Evolutionary conservation across 345 rosid species (phyloP).

Genomic region (Acer campestre): DNA sequence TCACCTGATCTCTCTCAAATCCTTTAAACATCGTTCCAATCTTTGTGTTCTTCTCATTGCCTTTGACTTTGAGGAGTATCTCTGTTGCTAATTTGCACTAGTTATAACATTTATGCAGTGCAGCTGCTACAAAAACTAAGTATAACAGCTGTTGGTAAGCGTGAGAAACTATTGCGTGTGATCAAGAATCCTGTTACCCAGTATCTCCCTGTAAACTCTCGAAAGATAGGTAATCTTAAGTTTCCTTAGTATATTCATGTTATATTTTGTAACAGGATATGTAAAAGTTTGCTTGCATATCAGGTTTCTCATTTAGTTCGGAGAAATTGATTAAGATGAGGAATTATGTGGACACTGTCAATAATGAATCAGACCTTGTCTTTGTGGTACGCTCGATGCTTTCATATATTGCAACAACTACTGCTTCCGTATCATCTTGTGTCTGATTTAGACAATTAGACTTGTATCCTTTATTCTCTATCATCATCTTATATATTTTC

Average conservation of each 20-base stretch:
- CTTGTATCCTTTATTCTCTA: neutral
- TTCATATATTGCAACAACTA: neutral
- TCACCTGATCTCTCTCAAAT: neutral
- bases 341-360: slow-evolving; percentile 54
- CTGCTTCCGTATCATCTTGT: neutral
- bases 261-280: neutral
- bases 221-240: slow-evolving; percentile 60
- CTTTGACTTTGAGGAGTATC: neutral
- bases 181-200: slow-evolving; percentile 76
- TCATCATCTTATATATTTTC: slow-evolving; percentile 20
- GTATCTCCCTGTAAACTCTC: slow-evolving; percentile 63
- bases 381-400: slow-evolving; percentile 72
- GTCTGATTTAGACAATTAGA: neutral
- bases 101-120: slow-evolving; percentile 48
- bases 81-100: slow-evolving; percentile 8
- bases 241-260: neutral
- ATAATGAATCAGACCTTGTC: slow-evolving; percentile 61
- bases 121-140: slow-evolving; percentile 84
- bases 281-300: slow-evolving; percentile 14
- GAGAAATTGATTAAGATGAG: slow-evolving; percentile 66
- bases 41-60: neutral
- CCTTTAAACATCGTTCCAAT: neutral
- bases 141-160: slow-evolving; percentile 69
- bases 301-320: slow-evolving; percentile 88
- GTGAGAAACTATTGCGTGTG: slow-evolving; percentile 79